Conservation (phyloP, 2,329 filamentous ascomycete species). For the Colletotrichum sp. region DNA sequence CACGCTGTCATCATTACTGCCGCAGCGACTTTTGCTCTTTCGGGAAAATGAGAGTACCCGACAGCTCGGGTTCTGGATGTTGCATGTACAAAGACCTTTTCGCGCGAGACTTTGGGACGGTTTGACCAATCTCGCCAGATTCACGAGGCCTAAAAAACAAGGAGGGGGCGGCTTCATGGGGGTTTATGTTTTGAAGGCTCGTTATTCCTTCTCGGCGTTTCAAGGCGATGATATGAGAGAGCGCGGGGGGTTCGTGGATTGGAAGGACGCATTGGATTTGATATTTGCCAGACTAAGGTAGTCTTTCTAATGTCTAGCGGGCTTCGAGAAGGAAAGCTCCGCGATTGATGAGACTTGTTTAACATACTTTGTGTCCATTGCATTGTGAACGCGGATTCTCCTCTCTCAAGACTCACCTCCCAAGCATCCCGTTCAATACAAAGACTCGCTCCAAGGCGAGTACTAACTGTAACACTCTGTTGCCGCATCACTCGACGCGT, state of each 20-base stretch:
- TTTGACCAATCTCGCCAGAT: background rate
- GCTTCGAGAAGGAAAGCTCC: background rate
- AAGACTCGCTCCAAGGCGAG: no score
- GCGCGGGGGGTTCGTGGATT: background rate
- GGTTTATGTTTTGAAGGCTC: background rate
- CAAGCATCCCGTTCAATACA: no score
- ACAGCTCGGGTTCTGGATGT: background rate
- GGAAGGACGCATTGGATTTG: background rate
- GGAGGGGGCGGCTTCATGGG: background rate
- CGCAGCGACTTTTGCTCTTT: background rate
- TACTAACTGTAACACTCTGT: background rate
- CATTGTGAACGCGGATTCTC: background rate
- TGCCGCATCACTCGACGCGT: no score
- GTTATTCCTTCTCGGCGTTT: background rate
- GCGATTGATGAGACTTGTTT: background rate
- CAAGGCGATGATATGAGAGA: background rate
- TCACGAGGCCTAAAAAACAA: background rate
- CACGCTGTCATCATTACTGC: background rate
- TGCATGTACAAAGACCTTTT: background rate
- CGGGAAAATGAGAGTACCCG: background rate
- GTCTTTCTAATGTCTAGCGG: background rate
- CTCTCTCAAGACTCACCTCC: background rate
- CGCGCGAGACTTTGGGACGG: background rate
- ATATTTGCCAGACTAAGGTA: background rate
- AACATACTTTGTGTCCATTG: background rate